These are phyloP conservation scores for Neckera pumila DNA, from an alignment of 225 moss, liverwort and hornwort genomes.

Conservation along the genomic window DNA sequence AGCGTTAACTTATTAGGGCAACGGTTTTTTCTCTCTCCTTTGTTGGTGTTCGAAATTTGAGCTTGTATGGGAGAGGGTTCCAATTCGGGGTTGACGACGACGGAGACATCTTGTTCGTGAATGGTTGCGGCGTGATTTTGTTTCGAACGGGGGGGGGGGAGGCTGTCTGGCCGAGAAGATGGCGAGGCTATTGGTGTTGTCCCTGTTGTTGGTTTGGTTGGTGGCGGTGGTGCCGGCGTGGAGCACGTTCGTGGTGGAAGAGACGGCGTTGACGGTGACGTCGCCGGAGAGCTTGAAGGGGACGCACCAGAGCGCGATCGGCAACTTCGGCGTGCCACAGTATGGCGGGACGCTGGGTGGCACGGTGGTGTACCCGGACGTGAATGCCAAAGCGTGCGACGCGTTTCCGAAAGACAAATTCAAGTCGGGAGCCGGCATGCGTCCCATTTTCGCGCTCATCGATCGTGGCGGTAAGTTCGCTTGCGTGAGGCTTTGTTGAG, in stretches of 20 bases:
- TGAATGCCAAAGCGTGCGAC: slow-evolving; percentile 22
- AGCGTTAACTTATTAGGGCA: neutral
- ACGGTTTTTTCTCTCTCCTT: neutral
- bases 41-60: neutral
- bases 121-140: neutral
- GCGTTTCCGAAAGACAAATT: slow-evolving; percentile 17
- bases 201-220: neutral
- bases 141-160: neutral
- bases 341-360: slow-evolving; percentile 79
- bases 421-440: slow-evolving; percentile 16
- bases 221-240: slow-evolving; percentile 5
- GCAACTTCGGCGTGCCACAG: slow-evolving; percentile 86
- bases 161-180: neutral
- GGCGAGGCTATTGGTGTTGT: neutral
- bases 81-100: neutral
- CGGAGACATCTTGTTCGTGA: neutral
- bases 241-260: slow-evolving; percentile 61
- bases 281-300: slow-evolving; percentile 47
- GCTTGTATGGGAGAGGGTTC: neutral
- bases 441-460: slow-evolving; percentile 44
- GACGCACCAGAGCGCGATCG: slow-evolving; percentile 64
- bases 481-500: neutral
- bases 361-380: slow-evolving; percentile 38
- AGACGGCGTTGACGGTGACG: slow-evolving; percentile 54
- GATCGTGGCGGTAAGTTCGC: slow-evolving; percentile 57